Conservation (phyloP, 345 rosid genomes). For the Psidium guajava region DNA sequence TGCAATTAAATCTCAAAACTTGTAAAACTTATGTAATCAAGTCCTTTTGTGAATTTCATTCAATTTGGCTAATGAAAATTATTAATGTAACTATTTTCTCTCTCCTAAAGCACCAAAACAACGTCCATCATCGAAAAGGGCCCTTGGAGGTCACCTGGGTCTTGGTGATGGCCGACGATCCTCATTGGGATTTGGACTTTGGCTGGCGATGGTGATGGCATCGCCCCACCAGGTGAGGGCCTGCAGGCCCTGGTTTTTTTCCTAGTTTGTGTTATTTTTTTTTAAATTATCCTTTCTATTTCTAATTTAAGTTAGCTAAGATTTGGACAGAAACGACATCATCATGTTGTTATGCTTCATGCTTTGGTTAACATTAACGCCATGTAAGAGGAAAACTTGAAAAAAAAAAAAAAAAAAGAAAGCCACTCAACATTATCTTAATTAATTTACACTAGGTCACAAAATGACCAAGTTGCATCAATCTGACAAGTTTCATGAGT, state of each 20-base stretch:
- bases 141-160: no score
- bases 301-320: background rate
- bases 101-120: background rate
- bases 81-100: background rate
- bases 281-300: background rate
- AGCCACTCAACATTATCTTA: background rate
- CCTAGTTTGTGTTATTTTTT: background rate
- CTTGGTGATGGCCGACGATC: background rate
- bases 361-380: background rate
- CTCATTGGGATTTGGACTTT: background rate
- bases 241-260: background rate
- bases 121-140: background rate
- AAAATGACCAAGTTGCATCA: background rate
- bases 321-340: background rate
- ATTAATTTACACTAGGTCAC: accelerated
- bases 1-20: no score
- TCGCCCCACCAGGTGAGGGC: background rate
- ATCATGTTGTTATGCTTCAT: background rate
- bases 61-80: background rate
- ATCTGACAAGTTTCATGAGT: accelerated
- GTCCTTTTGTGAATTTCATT: background rate
- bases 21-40: no score
- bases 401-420: background rate
- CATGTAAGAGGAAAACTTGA: accelerated
- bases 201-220: background rate